Evolutionary conservation across 1,139 yeast species (phyloP).

Genomic region (Geotrichum siamense): DNA sequence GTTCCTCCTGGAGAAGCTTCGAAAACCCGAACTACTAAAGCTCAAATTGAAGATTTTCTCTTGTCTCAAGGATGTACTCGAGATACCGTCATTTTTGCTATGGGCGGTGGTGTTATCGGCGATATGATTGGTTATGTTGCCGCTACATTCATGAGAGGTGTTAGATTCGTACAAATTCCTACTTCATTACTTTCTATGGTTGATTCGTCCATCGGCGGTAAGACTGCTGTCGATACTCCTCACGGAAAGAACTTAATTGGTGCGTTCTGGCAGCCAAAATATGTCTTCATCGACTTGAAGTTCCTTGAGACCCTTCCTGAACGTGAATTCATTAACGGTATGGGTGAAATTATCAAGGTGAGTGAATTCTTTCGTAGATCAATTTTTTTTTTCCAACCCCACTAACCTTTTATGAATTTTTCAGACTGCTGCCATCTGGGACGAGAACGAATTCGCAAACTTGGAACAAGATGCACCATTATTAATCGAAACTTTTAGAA

Average conservation of each 20-base stretch:
- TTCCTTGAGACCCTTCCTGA: constrained; percentile 85
- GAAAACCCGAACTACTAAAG: constrained; percentile 84
- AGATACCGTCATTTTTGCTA: constrained; percentile 89
- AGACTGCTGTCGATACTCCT: constrained; percentile 98
- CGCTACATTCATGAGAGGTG: constrained; percentile 98
- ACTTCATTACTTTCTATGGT: constrained; percentile 95
- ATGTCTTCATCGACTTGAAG: constrained; percentile 79
- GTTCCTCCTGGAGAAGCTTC: constrained; percentile 93
- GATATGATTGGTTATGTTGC: constrained; percentile 99
- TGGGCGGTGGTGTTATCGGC: constrained; percentile 99
- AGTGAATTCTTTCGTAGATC: constrained; percentile 13
- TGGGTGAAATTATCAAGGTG: constrained; percentile 90
- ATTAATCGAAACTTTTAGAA: constrained; percentile 11
- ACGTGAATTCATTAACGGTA: constrained; percentile 93
- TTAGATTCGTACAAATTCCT: constrained; percentile 88
- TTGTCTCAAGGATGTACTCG: constrained; percentile 86
- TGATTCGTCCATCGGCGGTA: constrained; percentile 97
- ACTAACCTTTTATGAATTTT: background rate
- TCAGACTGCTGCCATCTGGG: constrained; percentile 93
- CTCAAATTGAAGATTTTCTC: constrained; percentile 85
- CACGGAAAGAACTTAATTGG: constrained; percentile 94
- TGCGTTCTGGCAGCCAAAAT: constrained; percentile 94
- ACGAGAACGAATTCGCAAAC: constrained; percentile 76
- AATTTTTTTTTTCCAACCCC: background rate
- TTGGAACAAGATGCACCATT: constrained; percentile 54